These are phyloP conservation scores for Metschnikowia aberdeeniae DNA, from an alignment of 805 yeast genomes.

Conservation along the genomic window DNA sequence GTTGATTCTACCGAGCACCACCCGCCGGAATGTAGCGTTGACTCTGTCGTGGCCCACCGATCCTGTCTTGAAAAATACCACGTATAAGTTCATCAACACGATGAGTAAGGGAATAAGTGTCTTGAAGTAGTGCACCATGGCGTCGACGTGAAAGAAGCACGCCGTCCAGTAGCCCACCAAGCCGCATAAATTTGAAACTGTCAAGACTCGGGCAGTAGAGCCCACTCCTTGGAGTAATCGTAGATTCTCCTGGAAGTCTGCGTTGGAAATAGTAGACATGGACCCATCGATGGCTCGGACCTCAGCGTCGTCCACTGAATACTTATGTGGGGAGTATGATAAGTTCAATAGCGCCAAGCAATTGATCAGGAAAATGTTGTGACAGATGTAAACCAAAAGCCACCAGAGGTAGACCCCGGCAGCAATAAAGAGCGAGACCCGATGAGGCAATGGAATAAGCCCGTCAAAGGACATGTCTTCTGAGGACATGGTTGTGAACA, in stretches of 20 bases:
- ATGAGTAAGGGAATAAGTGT: constrained; percentile 1
- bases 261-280: constrained; percentile 26
- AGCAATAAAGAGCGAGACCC: constrained; percentile 47
- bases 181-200: constrained; percentile 18
- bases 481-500: background rate
- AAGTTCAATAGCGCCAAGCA: constrained; percentile 41
- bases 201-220: constrained; percentile 26
- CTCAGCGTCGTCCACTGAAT: constrained; percentile 20
- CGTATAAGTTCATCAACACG: background rate
- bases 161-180: constrained; percentile 17
- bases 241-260: constrained; percentile 29
- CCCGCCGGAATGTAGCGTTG: constrained; percentile 47
- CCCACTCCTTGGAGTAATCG: constrained; percentile 33
- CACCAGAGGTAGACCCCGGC: constrained; percentile 55
- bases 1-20: constrained; percentile 58
- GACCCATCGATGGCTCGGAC: constrained; percentile 29
- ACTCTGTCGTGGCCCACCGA: constrained; percentile 42
- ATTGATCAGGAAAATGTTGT: constrained; percentile 38
- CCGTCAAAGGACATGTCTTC: constrained; percentile 19
- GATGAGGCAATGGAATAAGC: constrained; percentile 36
- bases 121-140: background rate
- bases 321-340: constrained; percentile 37
- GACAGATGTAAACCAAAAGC: constrained; percentile 38
- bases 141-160: background rate
- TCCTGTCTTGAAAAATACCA: constrained; percentile 18